Evolutionary conservation across 768 basidiomycete species (phyloP), one percentile per base, ranked within the genome.

Genomic region (Suillus tomentosus): DNA sequence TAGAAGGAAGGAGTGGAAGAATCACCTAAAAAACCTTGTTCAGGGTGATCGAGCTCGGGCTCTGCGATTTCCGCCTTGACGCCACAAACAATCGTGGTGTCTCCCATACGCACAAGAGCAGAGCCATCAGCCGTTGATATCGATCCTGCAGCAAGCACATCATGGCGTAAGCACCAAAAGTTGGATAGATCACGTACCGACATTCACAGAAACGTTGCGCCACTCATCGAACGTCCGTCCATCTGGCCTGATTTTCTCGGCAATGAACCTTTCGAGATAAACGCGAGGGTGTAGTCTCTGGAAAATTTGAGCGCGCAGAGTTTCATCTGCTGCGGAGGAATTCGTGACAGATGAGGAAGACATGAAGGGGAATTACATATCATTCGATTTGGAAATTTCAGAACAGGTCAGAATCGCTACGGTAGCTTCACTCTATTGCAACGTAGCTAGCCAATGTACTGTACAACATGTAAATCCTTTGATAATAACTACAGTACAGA

Each of bases 41-140:
- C 79, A 1, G 90, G 92, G 2, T 76, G 76, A 66, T 94, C 88
- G 19, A 96, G 73, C 68, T 93, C 91, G 5, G 96, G 96, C 70
- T 95, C 92, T 34, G 94, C 90, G 47, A 96, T 90, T 77, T 99
- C 96, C 15, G 94, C 95, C 73, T 97, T 98, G 68, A 99, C 87
- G 1, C 97, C 97, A 70, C 96, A 98, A 0, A 98, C 92, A 43
- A 99, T 81, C 1, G 94, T 98, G n/a, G 96, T 97, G 55, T 92
- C 85, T 22, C 97, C 97, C 64, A 98, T 74, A 34, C 94, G 82
- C 5, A 98, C 93, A 47, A 99, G 88, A 0, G 96, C 89, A 5
- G 95, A 97, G 0, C 96, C 95, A 66, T 95, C 85, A 0, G 97
- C 95, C 0, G 97, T 98, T 1, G 92, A 90, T 79, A 99, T 91